Percentiles rank a stretch among this genome's conserved stretches.
phyloP scores from a whole-genome alignment of 371 early-diverging fungal genomes.

The Mortierella sp. region DNA sequence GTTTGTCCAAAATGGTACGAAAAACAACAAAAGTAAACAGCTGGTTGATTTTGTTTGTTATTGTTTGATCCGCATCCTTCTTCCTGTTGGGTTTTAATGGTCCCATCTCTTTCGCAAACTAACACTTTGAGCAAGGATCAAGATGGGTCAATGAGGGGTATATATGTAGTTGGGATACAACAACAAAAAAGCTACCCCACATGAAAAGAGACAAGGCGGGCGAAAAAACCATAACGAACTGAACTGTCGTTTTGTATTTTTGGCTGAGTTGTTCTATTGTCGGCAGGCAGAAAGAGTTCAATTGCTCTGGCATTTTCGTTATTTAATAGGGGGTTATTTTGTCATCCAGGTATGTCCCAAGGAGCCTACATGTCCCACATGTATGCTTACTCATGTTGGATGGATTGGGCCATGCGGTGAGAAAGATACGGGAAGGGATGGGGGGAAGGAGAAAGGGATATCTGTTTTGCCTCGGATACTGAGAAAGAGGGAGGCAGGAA shows the following conservation, averaged over 20 bases:
- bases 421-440: neutral
- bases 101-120: too few relatives aligned
- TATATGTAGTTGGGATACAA: neutral
- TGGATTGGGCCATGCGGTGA: neutral
- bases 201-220: too few relatives aligned
- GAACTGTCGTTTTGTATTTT: neutral
- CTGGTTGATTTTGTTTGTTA: neutral
- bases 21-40: neutral
- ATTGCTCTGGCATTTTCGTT: constrained; percentile 1
- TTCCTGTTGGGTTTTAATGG: too few relatives aligned
- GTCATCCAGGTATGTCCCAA: neutral
- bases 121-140: too few relatives aligned
- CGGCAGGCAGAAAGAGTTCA: too few relatives aligned
- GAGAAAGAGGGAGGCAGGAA: neutral
- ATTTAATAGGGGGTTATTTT: constrained; percentile 8
- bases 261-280: neutral
- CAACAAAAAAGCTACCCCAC: neutral
- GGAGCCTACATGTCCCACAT: neutral
- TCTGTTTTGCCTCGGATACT: neutral
- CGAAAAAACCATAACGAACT: neutral
- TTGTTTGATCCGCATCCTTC: neutral
- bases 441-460: neutral
- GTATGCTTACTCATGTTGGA: neutral
- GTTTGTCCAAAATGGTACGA: neutral
- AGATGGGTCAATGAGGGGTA: too few relatives aligned